Conservation (phyloP, 345 rosid species). For the Populus davidiana region DNA sequence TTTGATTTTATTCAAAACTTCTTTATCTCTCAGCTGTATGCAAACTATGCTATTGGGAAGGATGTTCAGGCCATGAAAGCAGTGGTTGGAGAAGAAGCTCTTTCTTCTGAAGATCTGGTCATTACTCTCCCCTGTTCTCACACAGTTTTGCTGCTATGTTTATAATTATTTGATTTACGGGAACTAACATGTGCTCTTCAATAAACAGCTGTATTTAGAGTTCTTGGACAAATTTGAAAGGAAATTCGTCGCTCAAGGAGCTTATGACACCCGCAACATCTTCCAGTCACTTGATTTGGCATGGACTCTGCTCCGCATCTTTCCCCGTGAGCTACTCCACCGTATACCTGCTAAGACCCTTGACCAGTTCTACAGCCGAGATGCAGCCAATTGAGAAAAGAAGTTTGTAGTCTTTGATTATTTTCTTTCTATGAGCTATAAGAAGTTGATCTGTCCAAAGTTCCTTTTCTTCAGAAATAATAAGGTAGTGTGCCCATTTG, state of each 20-base stretch:
- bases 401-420: background rate
- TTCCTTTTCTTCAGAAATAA: slow-evolving; percentile 13
- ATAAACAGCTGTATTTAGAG: slow-evolving; percentile 80
- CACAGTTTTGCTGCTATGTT: background rate
- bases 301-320: slow-evolving; percentile 93
- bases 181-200: slow-evolving; percentile 20
- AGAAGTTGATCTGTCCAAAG: background rate
- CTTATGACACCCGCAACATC: slow-evolving; percentile 90
- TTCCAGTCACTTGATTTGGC: slow-evolving; percentile 96
- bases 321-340: slow-evolving; percentile 97
- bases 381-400: slow-evolving; percentile 44
- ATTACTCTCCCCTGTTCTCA: slow-evolving; percentile 16
- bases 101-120: slow-evolving; percentile 96
- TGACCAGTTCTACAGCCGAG: slow-evolving; percentile 80
- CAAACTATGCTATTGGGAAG: slow-evolving; percentile 94
- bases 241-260: slow-evolving; percentile 89
- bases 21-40: slow-evolving; percentile 61
- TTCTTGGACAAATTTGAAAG: slow-evolving; percentile 93
- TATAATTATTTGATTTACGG: background rate
- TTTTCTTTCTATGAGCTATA: slow-evolving; percentile 7
- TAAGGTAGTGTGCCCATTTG: slow-evolving; percentile 19
- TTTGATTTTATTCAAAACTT: background rate
- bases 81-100: slow-evolving; percentile 99
- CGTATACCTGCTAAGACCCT: slow-evolving; percentile 97
- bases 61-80: slow-evolving; percentile 99